Evolutionary conservation across 306 rosid genomes (phyloP), one percentile per base, ranked within the genome.

Genomic region (Sophora flavescens): DNA sequence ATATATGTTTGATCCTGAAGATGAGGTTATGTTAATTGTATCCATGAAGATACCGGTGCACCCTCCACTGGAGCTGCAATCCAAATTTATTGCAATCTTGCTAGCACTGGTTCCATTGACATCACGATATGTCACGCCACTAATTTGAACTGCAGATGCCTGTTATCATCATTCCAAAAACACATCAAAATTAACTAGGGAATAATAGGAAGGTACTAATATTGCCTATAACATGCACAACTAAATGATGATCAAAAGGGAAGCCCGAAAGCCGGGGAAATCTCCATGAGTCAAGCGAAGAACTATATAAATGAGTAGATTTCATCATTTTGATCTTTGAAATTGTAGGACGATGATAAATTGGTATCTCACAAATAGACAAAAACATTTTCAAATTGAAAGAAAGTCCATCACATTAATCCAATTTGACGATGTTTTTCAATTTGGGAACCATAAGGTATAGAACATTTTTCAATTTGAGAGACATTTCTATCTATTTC

Each of bases 31-130:
- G 80, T 76, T 76, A 11, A 76, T 6, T 39, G 10, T 2, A 28
- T 65, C 67, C 80, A 76, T 65, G 48, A 53, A 26, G 57, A 76
- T 76, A 30, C 41, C 38, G 6, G 6, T 53, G 66, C 80, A 76
- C 3, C 74, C 74, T 41, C 0, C 10, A 13, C 10, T 10, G 3
- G 0, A 6, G 3, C 22, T 45, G n/a, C 80, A 76, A 41, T 53
- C 17, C 58, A 76, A 39, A 14, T 6, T 12, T 2, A 76, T 76
- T 45, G 80, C 57, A 28, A 3, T 41, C 65, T 41, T 14, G 54
- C 67, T 30, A 38, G 5, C 4, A 26, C 36, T 65, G 41, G 80
- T 76, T 76, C 80, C 74, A 3, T 14, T n/a, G 3, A 76, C 58
- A 28, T 76, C n/a, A 1, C 58, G 66, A 65, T 53, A 76, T 28